Conservation (phyloP, 805 yeast genomes). For the Huiozyma sinensis region DNA sequence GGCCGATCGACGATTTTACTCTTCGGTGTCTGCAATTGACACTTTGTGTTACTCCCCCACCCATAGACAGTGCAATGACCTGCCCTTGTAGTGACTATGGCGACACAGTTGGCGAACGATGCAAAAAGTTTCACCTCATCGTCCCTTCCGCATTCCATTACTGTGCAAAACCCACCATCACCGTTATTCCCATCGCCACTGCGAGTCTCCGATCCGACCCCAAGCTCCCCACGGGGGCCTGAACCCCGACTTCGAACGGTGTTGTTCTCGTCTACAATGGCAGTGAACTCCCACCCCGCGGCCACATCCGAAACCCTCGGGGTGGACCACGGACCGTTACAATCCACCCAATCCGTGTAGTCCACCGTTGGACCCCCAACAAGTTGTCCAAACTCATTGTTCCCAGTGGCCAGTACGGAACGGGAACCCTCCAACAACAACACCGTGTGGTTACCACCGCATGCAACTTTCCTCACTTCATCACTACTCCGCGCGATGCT, state of each 20-base stretch:
- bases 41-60: constrained; percentile 42
- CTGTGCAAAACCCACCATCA: constrained; percentile 1
- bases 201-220: constrained; percentile 30
- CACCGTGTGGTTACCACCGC: constrained; percentile 86
- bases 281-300: constrained; percentile 75
- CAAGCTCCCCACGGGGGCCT: constrained; percentile 71
- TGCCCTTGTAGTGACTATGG: constrained; percentile 39
- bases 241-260: constrained; percentile 45
- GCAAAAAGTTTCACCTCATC: constrained; percentile 11
- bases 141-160: constrained; percentile 6
- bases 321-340: constrained; percentile 1
- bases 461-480: constrained; percentile 36
- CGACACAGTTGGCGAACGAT: constrained; percentile 40
- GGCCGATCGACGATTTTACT: constrained; percentile 12
- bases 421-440: constrained; percentile 42
- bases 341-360: constrained; percentile 1
- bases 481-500: constrained; percentile 7
- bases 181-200: not conserved
- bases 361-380: not conserved
- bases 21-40: constrained; percentile 32
- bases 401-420: constrained; percentile 47
- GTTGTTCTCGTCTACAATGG: constrained; percentile 35
- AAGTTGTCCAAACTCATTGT: constrained; percentile 43
- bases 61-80: constrained; percentile 31
- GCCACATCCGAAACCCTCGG: constrained; percentile 35